These are phyloP conservation scores for Trichoderma semiorbis DNA, from an alignment of 2,329 filamentous ascomycete species.

Conservation along the genomic window DNA sequence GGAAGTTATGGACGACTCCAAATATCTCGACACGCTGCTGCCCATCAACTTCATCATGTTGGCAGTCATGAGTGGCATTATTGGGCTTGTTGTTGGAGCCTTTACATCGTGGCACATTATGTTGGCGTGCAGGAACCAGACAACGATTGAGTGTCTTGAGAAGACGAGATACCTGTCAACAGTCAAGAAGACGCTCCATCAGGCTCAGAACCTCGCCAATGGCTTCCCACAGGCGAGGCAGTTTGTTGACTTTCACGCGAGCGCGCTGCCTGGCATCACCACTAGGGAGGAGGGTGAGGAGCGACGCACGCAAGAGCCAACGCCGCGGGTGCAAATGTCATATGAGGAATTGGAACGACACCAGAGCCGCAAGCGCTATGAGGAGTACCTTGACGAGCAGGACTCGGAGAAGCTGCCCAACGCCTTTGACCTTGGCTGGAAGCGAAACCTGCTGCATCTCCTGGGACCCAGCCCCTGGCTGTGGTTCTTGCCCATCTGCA, in stretches of 20 bases:
- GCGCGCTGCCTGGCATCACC: constrained; percentile 75
- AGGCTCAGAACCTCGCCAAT: constrained; percentile 53
- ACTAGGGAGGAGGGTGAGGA: constrained; percentile 78
- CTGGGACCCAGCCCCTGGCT: constrained; percentile 70
- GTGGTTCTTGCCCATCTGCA: constrained; percentile 79
- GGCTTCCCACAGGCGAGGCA: constrained; percentile 60
- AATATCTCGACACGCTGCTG: constrained; percentile 72
- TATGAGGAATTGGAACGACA: constrained; percentile 55
- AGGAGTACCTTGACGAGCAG: constrained; percentile 82
- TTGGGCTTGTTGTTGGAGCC: constrained; percentile 80
- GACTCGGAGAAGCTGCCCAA: constrained; percentile 86
- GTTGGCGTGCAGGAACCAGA: constrained; percentile 74
- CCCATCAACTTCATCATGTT: constrained; percentile 90
- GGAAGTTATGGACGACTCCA: constrained; percentile 70
- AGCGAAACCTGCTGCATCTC: constrained; percentile 73
- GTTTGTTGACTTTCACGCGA: constrained; percentile 76
- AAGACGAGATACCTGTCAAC: constrained; percentile 91
- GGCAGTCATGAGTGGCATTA: constrained; percentile 82
- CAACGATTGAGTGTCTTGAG: constrained; percentile 93
- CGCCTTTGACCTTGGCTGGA: constrained; percentile 87
- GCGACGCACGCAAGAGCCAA: constrained; percentile 29
- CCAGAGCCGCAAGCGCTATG: constrained; percentile 53
- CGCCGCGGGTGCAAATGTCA: constrained; percentile 41
- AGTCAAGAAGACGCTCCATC: constrained; percentile 65
- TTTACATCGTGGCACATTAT: constrained; percentile 93